phyloP scores from a whole-genome alignment of 1,139 yeast genomes.

The Tardiomyces depauwii region DNA sequence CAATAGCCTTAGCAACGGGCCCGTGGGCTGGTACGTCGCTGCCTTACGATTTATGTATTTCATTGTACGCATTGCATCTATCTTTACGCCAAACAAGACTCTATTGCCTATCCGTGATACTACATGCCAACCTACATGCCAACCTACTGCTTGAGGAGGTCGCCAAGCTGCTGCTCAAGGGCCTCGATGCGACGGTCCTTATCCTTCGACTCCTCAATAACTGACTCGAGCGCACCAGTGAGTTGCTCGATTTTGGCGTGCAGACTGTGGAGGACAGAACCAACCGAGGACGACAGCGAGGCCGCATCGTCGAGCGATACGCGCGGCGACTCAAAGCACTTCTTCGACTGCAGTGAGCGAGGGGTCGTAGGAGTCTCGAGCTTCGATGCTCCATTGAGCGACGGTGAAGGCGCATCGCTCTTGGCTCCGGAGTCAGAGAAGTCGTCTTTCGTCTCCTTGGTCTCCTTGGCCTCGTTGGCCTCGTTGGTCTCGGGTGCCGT shows the following conservation, averaged over 20 bases:
- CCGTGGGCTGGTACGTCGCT: too few relatives aligned
- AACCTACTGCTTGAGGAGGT: neutral
- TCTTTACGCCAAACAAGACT: too few relatives aligned
- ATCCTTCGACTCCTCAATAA: conserved; percentile 10
- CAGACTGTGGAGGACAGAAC: neutral
- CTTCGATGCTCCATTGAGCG: neutral
- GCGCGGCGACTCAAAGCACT: neutral
- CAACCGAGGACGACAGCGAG: neutral
- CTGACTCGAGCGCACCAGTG: conserved; percentile 12
- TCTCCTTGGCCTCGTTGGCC: conserved; percentile 8
- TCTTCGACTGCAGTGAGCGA: neutral
- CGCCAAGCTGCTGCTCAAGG: conserved; percentile 12
- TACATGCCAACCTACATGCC: neutral
- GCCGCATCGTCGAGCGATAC: neutral
- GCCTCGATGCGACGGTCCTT: conserved; percentile 12
- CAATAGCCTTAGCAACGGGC: too few relatives aligned
- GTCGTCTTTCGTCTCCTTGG: conserved; percentile 2
- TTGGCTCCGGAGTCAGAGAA: conserved; percentile 1
- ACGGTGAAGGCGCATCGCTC: neutral
- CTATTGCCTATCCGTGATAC: too few relatives aligned
- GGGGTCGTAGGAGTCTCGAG: neutral
- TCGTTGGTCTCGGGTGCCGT: conserved; percentile 9
- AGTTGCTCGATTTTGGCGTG: conserved; percentile 12
- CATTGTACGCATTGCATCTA: too few relatives aligned
- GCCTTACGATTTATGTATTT: too few relatives aligned